Evolutionary conservation across 257 asterid genomes (phyloP).

Genomic region (Penstemon davidsonii): DNA sequence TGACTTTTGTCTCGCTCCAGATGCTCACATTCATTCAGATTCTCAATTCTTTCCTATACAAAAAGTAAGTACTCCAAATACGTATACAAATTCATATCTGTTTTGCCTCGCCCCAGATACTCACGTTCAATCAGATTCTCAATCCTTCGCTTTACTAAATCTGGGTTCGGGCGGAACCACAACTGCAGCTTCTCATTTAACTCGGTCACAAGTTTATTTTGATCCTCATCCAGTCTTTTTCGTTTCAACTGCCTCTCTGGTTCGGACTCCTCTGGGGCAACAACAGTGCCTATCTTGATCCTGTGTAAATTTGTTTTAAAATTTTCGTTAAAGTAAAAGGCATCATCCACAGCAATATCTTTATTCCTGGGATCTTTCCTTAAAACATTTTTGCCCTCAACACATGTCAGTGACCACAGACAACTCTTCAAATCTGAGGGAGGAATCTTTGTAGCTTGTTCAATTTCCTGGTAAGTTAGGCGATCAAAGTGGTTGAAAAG

Average conservation of each 20-base stretch:
- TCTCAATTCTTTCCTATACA: no score
- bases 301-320: slow-evolving; percentile 74
- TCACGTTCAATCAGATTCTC: slow-evolving; percentile 84
- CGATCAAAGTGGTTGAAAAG: slow-evolving; percentile 66
- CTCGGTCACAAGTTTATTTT: slow-evolving; percentile 77
- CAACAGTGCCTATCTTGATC: slow-evolving; percentile 88
- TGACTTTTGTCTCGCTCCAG: no score
- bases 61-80: slow-evolving; percentile 77
- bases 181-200: slow-evolving; percentile 82
- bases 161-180: slow-evolving; percentile 80
- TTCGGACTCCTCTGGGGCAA: slow-evolving; percentile 88
- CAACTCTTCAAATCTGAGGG: slow-evolving; percentile 78
- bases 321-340: slow-evolving; percentile 64
- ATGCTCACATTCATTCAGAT: no score
- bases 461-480: slow-evolving; percentile 69
- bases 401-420: slow-evolving; percentile 79
- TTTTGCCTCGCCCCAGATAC: slow-evolving; percentile 77
- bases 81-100: slow-evolving; percentile 62
- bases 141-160: slow-evolving; percentile 74
- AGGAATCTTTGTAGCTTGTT: slow-evolving; percentile 80
- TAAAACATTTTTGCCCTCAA: slow-evolving; percentile 77
- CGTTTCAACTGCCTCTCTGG: slow-evolving; percentile 88
- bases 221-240: slow-evolving; percentile 94
- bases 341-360: slow-evolving; percentile 73
- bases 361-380: slow-evolving; percentile 85